Evolutionary conservation across 1,284 basidiomycete genomes (phyloP), one percentile per base, ranked within the genome.

Genomic region (Bondarzewia mesenterica): DNA sequence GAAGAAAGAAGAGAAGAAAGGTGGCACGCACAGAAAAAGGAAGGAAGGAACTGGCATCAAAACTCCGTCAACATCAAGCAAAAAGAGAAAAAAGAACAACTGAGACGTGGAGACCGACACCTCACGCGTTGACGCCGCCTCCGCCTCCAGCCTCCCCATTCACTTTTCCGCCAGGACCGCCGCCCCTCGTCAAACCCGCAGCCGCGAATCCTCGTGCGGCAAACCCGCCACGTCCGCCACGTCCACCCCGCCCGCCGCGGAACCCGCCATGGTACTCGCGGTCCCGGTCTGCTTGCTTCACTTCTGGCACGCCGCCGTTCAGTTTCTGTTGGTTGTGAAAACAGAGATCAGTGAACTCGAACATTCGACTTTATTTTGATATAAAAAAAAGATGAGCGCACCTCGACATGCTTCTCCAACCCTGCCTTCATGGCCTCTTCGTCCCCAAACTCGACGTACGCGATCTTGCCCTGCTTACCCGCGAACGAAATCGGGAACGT

Each of bases 401-500:
- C 89, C 63, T 82, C 80, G 14, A 72, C 75, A 57, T 85, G 80
- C 57, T 80, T 82, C 53, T 79, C 81, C 21, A 93, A 66, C 1
- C 82, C 90, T 21, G 71, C 75, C 58, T 79, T 85, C 86, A 93
- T 89, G 20, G 80, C 74, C 42, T 84, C 85, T 59, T 93, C 89
- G 57, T 86, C 85, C 6, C 78, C 84, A 64, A 93, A 94, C 62
- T 94, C 92, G 51, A 93, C 79, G 58, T 92, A 94, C 1, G 80
- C 87, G 50, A 87, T 70, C 56, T 72, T 82, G 56, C 71, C 66
- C 49, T 54, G 69, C 49, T 77, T 76, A 22, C 76, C 75, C 5
- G 67, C 57, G 52, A 65, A 71, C n/a, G 69, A 62, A 37, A 64
- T 57, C 1, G 85, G 85, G 54, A 88, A 77, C 57, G 79, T 78